A percentile compares a stretch with the other conserved stretches of the same genome.
Evolutionary conservation across 2,329 filamentous ascomycete species (phyloP).

Genomic region (Rutstroemia sydowiana): DNA sequence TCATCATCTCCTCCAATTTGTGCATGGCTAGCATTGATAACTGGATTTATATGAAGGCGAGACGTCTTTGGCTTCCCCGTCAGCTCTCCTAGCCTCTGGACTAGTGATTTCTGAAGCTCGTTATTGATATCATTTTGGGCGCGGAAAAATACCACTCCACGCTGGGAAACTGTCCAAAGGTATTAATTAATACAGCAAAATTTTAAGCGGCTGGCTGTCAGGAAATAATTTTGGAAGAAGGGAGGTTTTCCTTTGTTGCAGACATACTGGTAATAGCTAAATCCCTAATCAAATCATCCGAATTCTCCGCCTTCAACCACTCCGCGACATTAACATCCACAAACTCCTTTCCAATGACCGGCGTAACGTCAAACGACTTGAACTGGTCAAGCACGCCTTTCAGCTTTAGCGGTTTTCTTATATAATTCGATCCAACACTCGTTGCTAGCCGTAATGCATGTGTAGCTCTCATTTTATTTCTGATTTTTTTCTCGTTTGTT

Average conservation of each 20-base stretch:
- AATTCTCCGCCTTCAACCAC: slow-evolving; percentile 39
- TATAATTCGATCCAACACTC: too few species aligned
- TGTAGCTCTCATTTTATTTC: too few species aligned
- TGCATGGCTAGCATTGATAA: slow-evolving; percentile 46
- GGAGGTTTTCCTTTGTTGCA: too few species aligned
- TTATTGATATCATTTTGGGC: slow-evolving; percentile 53
- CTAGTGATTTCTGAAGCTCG: slow-evolving; percentile 58
- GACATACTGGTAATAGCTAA: slow-evolving; percentile 38
- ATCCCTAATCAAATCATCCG: slow-evolving; percentile 42
- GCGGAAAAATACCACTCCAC: slow-evolving; percentile 65
- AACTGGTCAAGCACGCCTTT: slow-evolving; percentile 25
- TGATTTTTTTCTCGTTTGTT: too few species aligned
- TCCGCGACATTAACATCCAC: slow-evolving; percentile 36
- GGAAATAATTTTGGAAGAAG: too few species aligned
- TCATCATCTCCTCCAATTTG: slow-evolving; percentile 44
- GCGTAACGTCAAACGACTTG: slow-evolving; percentile 35
- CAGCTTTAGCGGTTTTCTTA: slow-evolving; percentile 22
- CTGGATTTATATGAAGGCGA: slow-evolving; percentile 54
- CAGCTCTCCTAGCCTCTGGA: slow-evolving; percentile 50
- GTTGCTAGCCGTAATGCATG: too few species aligned
- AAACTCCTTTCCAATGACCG: slow-evolving; percentile 42
- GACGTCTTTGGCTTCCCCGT: slow-evolving; percentile 48
- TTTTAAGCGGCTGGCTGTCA: too few species aligned
- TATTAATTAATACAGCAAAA: too few species aligned
- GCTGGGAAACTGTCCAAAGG: slow-evolving; percentile 48